Conservation (phyloP, 139 green algal genomes). For the Coccomyxa sp. region DNA sequence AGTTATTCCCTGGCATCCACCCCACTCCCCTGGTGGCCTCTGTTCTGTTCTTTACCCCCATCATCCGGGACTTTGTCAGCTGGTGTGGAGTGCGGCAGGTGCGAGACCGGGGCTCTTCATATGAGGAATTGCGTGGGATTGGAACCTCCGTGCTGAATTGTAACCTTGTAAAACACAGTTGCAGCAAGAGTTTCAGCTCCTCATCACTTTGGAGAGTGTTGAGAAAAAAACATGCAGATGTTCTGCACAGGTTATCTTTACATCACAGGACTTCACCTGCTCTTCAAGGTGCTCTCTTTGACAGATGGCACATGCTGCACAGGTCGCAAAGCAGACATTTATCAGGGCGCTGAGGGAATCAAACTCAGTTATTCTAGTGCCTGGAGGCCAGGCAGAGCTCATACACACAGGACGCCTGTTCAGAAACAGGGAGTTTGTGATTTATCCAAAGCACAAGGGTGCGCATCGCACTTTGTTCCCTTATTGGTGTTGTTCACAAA, state of each 20-base stretch:
- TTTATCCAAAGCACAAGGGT: slow-evolving; percentile 45
- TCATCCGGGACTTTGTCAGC: slow-evolving; percentile 49
- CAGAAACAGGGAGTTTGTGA: slow-evolving; percentile 25
- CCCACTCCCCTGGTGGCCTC: slow-evolving; percentile 52
- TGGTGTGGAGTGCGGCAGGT: slow-evolving; percentile 67
- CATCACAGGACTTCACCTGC: not conserved
- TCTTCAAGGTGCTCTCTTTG: no score
- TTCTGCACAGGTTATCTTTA: not conserved
- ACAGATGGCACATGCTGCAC: not conserved
- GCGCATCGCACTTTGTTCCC: not conserved
- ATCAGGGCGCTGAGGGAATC: slow-evolving; percentile 52
- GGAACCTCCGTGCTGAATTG: no score
- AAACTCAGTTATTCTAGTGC: slow-evolving; percentile 69
- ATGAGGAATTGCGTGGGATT: not conserved
- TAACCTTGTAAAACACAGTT: no score
- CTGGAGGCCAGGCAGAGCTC: slow-evolving; percentile 79
- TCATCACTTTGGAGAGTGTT: not conserved
- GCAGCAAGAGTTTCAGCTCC: no score
- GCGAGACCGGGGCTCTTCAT: not conserved
- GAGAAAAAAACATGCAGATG: not conserved
- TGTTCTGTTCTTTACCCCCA: slow-evolving; percentile 57
- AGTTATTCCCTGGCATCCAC: slow-evolving; percentile 33
- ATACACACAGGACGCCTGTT: slow-evolving; percentile 44
- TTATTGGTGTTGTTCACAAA: no score
- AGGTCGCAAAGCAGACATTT: slow-evolving; percentile 65